Evolutionary conservation across 768 basidiomycete genomes (phyloP).

Genomic region (Trametes villosa): DNA sequence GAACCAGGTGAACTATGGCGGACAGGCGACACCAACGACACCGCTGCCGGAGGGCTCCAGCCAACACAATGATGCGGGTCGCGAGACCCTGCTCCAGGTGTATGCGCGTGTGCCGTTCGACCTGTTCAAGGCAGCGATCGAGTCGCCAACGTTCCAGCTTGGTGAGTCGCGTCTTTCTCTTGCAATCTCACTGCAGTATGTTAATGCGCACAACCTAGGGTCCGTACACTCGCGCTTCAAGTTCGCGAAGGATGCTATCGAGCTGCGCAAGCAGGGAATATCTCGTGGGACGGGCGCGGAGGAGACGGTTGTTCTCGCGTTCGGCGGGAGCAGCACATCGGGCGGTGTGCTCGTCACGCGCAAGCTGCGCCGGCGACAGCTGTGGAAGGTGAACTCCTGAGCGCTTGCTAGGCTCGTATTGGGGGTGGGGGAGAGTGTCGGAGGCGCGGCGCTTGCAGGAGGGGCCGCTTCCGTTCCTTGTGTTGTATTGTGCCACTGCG

Average conservation of each 20-base stretch:
- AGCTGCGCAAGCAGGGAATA: conserved; percentile 78
- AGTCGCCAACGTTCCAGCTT: conserved; percentile 79
- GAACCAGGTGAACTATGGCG: conserved; percentile 56
- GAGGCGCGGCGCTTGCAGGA: not conserved
- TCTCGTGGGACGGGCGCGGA: conserved; percentile 72
- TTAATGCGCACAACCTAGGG: conserved; percentile 43
- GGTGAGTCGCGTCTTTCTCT: conserved; percentile 47
- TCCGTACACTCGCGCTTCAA: conserved; percentile 88
- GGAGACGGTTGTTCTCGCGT: conserved; percentile 92
- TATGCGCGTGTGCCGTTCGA: conserved; percentile 87
- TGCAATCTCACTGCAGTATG: not conserved
- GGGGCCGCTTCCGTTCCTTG: not conserved
- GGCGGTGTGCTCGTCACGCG: conserved; percentile 88
- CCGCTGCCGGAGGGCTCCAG: conserved; percentile 40
- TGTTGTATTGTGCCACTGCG: conserved; percentile 11
- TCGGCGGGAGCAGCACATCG: conserved; percentile 70
- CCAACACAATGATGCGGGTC: conserved; percentile 46
- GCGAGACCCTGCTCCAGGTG: conserved; percentile 73
- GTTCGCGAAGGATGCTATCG: conserved; percentile 90
- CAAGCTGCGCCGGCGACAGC: conserved; percentile 64
- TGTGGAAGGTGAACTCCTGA: conserved; percentile 47
- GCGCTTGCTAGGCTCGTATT: not conserved
- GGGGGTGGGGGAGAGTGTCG: not conserved
- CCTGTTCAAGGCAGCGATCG: conserved; percentile 81
- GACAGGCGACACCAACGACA: conserved; percentile 37